These are phyloP conservation scores for Neoscytalidium dimidiatum DNA, from an alignment of 2,329 filamentous ascomycete genomes.

Conservation along the genomic window DNA sequence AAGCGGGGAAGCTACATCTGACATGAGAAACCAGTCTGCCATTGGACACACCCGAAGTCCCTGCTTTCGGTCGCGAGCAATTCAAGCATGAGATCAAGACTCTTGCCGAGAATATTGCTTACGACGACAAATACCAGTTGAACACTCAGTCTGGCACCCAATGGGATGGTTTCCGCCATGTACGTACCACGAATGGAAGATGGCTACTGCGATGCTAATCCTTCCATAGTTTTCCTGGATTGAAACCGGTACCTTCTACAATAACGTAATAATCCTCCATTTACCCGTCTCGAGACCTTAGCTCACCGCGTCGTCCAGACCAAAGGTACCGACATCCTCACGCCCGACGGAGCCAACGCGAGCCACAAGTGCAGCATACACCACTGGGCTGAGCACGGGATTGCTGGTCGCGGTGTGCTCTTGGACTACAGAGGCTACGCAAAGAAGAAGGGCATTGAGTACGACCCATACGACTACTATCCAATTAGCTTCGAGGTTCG, in stretches of 20 bases:
- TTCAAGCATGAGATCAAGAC: constrained; percentile 59
- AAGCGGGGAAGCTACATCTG: not conserved
- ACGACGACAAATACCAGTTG: constrained; percentile 46
- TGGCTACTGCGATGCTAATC: not conserved
- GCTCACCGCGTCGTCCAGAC: not conserved
- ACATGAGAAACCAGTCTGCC: constrained; percentile 45
- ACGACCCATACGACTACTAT: constrained; percentile 45
- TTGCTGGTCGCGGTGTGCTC: constrained; percentile 46
- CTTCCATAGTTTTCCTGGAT: constrained; percentile 38
- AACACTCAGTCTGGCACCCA: constrained; percentile 50
- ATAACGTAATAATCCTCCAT: constrained; percentile 29
- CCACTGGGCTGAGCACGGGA: constrained; percentile 48
- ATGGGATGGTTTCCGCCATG: constrained; percentile 49
- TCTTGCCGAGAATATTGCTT: constrained; percentile 35
- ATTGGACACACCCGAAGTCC: constrained; percentile 53
- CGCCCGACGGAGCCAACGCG: constrained; percentile 36
- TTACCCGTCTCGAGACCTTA: not conserved
- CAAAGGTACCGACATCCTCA: constrained; percentile 44
- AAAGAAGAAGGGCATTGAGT: constrained; percentile 43
- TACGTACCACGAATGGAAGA: not conserved
- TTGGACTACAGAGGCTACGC: constrained; percentile 48
- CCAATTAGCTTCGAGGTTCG: constrained; percentile 40
- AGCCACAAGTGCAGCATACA: constrained; percentile 50
- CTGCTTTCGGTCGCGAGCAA: constrained; percentile 53
- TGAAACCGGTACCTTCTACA: constrained; percentile 44